A percentile compares a stretch with the other conserved stretches of the same genome.
Conservation (phyloP, 2,329 filamentous ascomycete genomes). For the Diaporthe destruens region DNA sequence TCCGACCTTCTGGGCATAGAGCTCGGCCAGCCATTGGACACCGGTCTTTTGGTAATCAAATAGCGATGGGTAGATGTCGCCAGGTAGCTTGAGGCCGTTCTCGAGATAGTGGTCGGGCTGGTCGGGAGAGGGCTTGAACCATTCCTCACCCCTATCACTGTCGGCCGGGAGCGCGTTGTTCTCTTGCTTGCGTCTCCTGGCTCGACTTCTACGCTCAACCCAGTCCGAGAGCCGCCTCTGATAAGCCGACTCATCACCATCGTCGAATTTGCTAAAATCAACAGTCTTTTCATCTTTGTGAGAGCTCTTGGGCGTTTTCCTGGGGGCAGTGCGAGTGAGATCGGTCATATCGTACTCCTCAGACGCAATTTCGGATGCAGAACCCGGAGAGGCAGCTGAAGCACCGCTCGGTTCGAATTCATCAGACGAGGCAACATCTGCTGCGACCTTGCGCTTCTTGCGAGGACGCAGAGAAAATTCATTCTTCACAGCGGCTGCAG, state of each 20-base stretch:
- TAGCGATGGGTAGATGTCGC: conserved; percentile 90
- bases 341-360: conserved; percentile 56
- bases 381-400: conserved; percentile 43
- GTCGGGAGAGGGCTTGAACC: conserved; percentile 88
- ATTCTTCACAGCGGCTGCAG: conserved; percentile 53
- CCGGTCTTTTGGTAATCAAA: conserved; percentile 98
- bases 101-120: conserved; percentile 81
- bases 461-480: conserved; percentile 71
- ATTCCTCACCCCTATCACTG: conserved; percentile 70
- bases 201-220: conserved; percentile 67
- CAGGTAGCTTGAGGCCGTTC: conserved; percentile 83
- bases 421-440: conserved; percentile 55
- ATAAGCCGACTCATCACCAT: conserved; percentile 88
- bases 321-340: conserved; percentile 52
- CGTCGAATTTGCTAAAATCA: conserved; percentile 76
- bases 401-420: conserved; percentile 57
- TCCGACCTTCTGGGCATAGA: conserved; percentile 89
- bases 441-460: conserved; percentile 64
- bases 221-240: conserved; percentile 81
- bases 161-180: conserved; percentile 46
- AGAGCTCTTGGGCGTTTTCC: conserved; percentile 57
- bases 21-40: conserved; percentile 94
- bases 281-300: conserved; percentile 54
- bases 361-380: conserved; percentile 50
- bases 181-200: conserved; percentile 53